Conservation (phyloP, 768 basidiomycete genomes). For the Boletus sp. region DNA sequence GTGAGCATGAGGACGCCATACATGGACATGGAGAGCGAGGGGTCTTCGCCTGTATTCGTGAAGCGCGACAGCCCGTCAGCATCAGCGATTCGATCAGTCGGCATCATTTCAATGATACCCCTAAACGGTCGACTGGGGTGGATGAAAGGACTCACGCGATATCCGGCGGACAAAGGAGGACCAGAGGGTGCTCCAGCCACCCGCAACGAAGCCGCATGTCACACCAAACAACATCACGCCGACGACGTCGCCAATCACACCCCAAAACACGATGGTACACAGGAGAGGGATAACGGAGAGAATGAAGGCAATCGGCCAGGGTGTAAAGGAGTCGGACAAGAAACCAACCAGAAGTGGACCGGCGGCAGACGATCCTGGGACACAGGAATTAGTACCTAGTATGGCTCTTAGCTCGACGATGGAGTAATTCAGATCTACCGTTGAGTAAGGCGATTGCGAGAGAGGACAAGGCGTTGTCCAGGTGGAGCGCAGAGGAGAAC, state of each 20-base stretch:
- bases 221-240: background rate
- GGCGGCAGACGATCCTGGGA: background rate
- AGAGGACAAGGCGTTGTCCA: background rate
- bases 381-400: background rate
- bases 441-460: conserved; percentile 1
- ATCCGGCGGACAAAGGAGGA: background rate
- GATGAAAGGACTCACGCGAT: background rate
- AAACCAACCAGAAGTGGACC: background rate
- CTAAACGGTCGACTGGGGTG: background rate
- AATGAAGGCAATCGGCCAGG: conserved; percentile 1
- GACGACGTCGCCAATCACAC: background rate
- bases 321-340: background rate
- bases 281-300: background rate
- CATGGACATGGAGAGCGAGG: background rate
- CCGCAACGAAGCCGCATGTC: background rate
- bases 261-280: background rate
- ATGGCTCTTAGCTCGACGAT: too few species aligned
- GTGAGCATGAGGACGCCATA: background rate
- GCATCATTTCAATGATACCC: too few species aligned
- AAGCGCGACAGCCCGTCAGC: too few species aligned
- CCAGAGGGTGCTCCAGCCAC: conserved; percentile 1
- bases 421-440: background rate
- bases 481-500: background rate
- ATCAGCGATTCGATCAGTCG: too few species aligned
- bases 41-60: background rate